Evolutionary conservation across 2,329 filamentous ascomycete species (phyloP), one percentile per base, ranked within the genome.

Genomic region (Xylariales sp.): DNA sequence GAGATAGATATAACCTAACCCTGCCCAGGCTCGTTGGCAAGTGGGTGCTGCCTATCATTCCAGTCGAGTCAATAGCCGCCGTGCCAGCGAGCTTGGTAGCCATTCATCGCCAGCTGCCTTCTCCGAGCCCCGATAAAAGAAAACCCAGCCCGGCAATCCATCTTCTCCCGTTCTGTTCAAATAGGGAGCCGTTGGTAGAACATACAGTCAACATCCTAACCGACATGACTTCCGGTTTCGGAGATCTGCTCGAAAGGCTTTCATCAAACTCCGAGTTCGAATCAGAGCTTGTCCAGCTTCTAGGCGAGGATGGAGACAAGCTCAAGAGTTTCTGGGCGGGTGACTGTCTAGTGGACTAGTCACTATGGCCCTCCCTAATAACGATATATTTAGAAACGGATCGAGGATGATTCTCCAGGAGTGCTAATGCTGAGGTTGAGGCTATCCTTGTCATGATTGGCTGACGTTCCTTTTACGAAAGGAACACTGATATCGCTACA

Each of bases 21-120:
- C 43, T 8, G 18, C 12, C 16, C 50, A 83, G 81, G 6, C 75
- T 83, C 23, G 55, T 80, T 14, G 71, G 73, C 46, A 76, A 73
- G 39, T 72, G 76, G 45, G 75, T 76, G 12, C 71, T 84, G 7
- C 80, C 82, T 5, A 72, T 85, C 43, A 74, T 87, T 18, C 84
- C 84, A 2, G 75, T 86, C 57, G 73, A 78, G 16, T 77, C 77
- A 1, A 65, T 77, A 46, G 67, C 73, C 10, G 75, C 78, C 14
- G 75, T 86, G 16, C 75, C 79, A n/a, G 60, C 72, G 1, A 78
- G 76, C 9, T 73, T 87, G 28, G 74, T 77, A n/a, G 70, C 76
- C 0, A 81, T 86, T 63, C 75, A 78, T 59, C 71, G 72, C 53
- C 76, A 80, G 65, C 67, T 79, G n/a, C 49, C 49, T 28, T 41